Evolutionary conservation across 768 basidiomycete species (phyloP).

Genomic region (Mycena indigotica): DNA sequence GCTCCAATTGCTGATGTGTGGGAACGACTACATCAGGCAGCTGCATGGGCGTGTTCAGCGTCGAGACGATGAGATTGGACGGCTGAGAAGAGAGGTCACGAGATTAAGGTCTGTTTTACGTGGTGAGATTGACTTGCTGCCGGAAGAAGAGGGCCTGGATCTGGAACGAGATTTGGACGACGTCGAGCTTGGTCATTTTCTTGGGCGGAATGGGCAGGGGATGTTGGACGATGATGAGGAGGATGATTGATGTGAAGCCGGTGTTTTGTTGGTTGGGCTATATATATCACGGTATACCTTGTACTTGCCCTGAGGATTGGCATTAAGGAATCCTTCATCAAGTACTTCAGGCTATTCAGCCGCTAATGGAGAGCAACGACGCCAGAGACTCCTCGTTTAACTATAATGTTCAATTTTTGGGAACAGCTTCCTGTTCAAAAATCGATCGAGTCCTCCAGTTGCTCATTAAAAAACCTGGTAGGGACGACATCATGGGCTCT

Average conservation of each 20-base stretch:
- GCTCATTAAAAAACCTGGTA: too few species aligned
- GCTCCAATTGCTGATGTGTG: slow-evolving; percentile 86
- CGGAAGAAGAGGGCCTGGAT: slow-evolving; percentile 32
- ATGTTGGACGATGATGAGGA: slow-evolving; percentile 19
- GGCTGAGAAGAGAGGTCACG: slow-evolving; percentile 65
- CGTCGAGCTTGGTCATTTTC: slow-evolving; percentile 38
- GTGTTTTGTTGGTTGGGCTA: too few species aligned
- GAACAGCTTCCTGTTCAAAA: too few species aligned
- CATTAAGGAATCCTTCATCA: too few species aligned
- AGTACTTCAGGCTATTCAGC: too few species aligned
- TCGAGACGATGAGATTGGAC: slow-evolving; percentile 76
- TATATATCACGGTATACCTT: too few species aligned
- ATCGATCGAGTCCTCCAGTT: too few species aligned
- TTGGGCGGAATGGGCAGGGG: slow-evolving; percentile 23
- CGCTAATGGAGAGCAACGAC: too few species aligned
- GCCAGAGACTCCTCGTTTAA: too few species aligned
- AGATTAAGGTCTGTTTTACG: slow-evolving; percentile 49
- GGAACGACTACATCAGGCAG: slow-evolving; percentile 83
- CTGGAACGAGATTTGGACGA: slow-evolving; percentile 64
- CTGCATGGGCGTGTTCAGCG: slow-evolving; percentile 78
- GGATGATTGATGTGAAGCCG: background rate
- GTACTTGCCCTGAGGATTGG: too few species aligned
- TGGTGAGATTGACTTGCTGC: slow-evolving; percentile 30
- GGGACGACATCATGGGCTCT: too few species aligned
- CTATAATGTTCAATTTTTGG: too few species aligned